Base-by-base conservation (phyloP, 257 asterid species). In the Nicotiana obtusifolia region DNA sequence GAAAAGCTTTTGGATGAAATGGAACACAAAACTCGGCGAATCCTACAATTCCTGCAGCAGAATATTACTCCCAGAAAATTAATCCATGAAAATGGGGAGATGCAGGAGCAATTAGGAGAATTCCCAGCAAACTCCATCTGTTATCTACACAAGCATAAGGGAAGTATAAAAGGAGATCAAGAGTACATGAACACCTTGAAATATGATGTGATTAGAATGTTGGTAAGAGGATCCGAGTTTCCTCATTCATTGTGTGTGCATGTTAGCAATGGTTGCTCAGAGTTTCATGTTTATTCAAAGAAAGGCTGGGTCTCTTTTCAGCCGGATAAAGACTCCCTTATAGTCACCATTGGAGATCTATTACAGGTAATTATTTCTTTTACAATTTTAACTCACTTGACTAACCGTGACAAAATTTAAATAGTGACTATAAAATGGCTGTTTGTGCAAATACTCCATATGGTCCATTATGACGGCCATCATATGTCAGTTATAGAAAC, bases 251-350 rank as follows among this genome's bases (percentile, higher is more conserved):
- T 95, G 78, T 89, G 94, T 73, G 59, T 93, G 62, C 97, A 95
- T 37, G 15, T 91, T 15, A 88, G 94, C 92, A 86, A 85, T 84
- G 98, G 97, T 77, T 82, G 92, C 47, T 86, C 88, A 56, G 92
- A 90, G 81, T 95, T 95, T 68, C 97, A 95, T 85, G 91, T 92
- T 69, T 95, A 95, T 82, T 92, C 97, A 83, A 95, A 90, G 95
- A 95, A 88, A 88, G 97, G 94, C 61, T 95, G 98, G 98, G 77
- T 87, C 15, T 92, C 98, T 56, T 93, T 93, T 80, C 84, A 77
- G 28, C 96, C 98, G 11, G 52, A 19, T 44, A 49, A 84, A 61
- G 84, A 84, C 22, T 86, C 97, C 10, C 75, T 95, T 16, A 82
- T 95, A 10, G 64, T 92, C 89, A 91, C 97, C 4, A 2, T 89